A percentile compares a stretch with the other conserved stretches of the same genome.
Conservation (phyloP, 192 early-diverging fungal species). For the Gamsiella multidivaricata region DNA sequence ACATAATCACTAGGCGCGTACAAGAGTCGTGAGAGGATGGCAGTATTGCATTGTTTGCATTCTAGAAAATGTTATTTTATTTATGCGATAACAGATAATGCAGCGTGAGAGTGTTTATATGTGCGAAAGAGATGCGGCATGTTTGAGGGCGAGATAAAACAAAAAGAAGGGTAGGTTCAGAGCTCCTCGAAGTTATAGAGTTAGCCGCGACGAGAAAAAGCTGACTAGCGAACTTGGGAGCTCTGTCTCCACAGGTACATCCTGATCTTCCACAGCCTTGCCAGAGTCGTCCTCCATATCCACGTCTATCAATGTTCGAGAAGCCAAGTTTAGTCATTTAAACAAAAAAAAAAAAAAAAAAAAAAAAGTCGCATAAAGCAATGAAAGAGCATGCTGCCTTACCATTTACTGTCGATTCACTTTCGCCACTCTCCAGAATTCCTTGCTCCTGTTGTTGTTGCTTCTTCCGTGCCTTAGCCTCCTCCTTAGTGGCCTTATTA, state of each 20-base stretch:
- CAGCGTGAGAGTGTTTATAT: too few species aligned
- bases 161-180: too few species aligned
- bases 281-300: slow-evolving; percentile 23
- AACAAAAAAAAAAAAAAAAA: slow-evolving; percentile 9
- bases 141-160: too few species aligned
- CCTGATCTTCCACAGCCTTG: neutral
- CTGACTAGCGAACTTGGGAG: slow-evolving; percentile 32
- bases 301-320: slow-evolving; percentile 8
- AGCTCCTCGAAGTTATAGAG: too few species aligned
- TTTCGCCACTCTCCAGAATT: neutral
- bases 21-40: too few species aligned
- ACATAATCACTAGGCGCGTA: too few species aligned
- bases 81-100: too few species aligned
- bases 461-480: slow-evolving; percentile 36
- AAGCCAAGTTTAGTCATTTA: too few species aligned
- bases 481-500: slow-evolving; percentile 35
- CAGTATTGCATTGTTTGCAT: too few species aligned
- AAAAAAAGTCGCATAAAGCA: neutral
- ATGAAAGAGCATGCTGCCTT: neutral
- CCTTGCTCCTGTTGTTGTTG: slow-evolving; percentile 27
- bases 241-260: slow-evolving; percentile 7
- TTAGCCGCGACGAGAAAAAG: slow-evolving; percentile 47
- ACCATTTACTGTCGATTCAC: neutral
- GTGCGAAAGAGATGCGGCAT: too few species aligned
- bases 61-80: too few species aligned